These are phyloP conservation scores for Dactylis glomerata DNA, from an alignment of 176 grass and related monocot species.

Conservation along the genomic window DNA sequence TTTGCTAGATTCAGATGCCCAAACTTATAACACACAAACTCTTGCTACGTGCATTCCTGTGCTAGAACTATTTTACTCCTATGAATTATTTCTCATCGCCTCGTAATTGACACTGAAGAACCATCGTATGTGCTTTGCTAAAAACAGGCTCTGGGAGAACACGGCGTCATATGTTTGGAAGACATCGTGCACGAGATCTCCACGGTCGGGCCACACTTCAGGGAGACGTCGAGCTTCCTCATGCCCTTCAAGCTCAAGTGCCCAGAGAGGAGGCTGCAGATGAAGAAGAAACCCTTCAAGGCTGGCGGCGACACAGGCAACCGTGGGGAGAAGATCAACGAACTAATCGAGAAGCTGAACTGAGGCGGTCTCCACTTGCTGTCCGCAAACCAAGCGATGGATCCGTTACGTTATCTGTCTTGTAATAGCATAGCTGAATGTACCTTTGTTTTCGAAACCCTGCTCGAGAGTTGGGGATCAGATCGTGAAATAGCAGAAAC, in stretches of 20 bases:
- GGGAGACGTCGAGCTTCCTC: slow-evolving; percentile 46
- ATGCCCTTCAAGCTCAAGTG: slow-evolving; percentile 72
- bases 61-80: not conserved
- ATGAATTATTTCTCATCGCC: not conserved
- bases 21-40: not conserved
- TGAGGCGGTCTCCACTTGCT: not conserved
- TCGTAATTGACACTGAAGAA: not conserved
- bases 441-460: not conserved
- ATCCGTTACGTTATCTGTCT: slow-evolving; percentile 15
- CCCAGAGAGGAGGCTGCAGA: slow-evolving; percentile 56
- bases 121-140: not conserved
- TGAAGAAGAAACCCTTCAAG: slow-evolving; percentile 70
- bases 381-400: not conserved
- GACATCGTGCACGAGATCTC: slow-evolving; percentile 61
- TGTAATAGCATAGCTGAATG: slow-evolving; percentile 44
- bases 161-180: slow-evolving; percentile 70
- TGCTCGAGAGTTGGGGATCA: not conserved
- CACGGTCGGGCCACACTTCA: slow-evolving; percentile 57
- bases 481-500: slow-evolving; percentile 29
- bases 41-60: not conserved
- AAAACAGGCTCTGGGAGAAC: slow-evolving; percentile 49
- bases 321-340: slow-evolving; percentile 63
- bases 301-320: slow-evolving; percentile 65
- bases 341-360: slow-evolving; percentile 70
- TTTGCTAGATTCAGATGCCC: not conserved